Evolutionary conservation across 225 moss, liverwort and hornwort genomes (phyloP).

Genomic region (Sphagnum contortum): DNA sequence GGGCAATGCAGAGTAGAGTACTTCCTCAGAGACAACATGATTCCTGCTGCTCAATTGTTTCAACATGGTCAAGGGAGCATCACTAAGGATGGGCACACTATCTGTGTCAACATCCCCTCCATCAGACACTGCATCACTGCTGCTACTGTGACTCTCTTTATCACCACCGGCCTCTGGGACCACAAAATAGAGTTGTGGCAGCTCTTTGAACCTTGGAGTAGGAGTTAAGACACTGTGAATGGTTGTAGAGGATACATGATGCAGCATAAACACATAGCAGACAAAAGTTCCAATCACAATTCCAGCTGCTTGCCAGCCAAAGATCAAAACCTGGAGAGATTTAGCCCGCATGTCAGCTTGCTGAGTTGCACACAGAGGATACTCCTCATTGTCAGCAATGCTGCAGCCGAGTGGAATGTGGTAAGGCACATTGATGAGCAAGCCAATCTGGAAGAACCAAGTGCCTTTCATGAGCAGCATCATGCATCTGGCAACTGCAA

Average conservation of each 20-base stretch:
- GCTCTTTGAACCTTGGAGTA: slow-evolving; percentile 14
- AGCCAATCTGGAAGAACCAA: slow-evolving; percentile 83
- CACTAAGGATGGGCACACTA: slow-evolving; percentile 20
- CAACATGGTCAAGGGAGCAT: slow-evolving; percentile 23
- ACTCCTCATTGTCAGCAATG: slow-evolving; percentile 31
- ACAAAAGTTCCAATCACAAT: slow-evolving; percentile 33
- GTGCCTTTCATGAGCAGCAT: slow-evolving; percentile 68
- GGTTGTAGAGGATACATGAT: background rate
- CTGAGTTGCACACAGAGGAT: slow-evolving; percentile 33
- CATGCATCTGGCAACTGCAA: slow-evolving; percentile 52
- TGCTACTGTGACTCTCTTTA: too few species aligned
- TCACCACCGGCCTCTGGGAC: slow-evolving; percentile 22
- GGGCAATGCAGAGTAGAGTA: too few species aligned
- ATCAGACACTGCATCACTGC: slow-evolving; percentile 4
- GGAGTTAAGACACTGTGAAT: background rate
- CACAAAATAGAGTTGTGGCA: slow-evolving; percentile 20
- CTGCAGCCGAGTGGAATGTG: slow-evolving; percentile 51
- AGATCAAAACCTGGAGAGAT: slow-evolving; percentile 59
- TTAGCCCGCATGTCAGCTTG: slow-evolving; percentile 53
- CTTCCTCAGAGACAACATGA: too few species aligned
- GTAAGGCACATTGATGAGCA: slow-evolving; percentile 43
- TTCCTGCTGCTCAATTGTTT: slow-evolving; percentile 38
- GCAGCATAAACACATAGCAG: slow-evolving; percentile 21
- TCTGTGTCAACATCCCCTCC: slow-evolving; percentile 20
- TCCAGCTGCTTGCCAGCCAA: slow-evolving; percentile 44